A percentile compares a stretch with the other conserved stretches of the same genome.
Evolutionary conservation across 148 eudicot species (phyloP).

Genomic region (Gaultheria prostrata): DNA sequence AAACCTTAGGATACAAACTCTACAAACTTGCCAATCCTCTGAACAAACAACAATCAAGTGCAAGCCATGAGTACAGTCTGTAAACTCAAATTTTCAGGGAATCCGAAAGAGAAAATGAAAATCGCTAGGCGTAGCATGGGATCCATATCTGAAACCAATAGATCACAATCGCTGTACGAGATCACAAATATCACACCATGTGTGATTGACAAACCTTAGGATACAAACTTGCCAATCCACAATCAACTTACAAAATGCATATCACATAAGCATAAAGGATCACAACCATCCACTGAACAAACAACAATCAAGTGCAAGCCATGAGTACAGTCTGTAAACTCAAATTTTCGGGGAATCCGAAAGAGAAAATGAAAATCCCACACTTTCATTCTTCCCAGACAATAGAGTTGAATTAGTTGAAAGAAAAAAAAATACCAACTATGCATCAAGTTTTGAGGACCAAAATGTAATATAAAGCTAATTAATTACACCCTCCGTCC

Average conservation of each 20-base stretch:
- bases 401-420: neutral
- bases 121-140: conserved; percentile 52
- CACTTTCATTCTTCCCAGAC: neutral
- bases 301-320: neutral
- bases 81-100: no score
- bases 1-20: neutral
- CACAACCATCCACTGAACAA: neutral
- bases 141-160: conserved; percentile 52
- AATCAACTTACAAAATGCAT: neutral
- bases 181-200: neutral
- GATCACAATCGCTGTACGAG: neutral
- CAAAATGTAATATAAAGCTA: neutral
- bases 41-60: no score
- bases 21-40: neutral
- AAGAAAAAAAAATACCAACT: neutral
- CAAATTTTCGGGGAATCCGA: neutral
- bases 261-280: neutral
- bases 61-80: no score
- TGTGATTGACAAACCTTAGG: neutral
- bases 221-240: neutral
- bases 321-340: neutral
- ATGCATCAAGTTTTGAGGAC: neutral
- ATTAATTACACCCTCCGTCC: no score
- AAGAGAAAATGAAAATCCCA: neutral
- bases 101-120: no score